Evolutionary conservation across 306 rosid genomes (phyloP), one percentile per base, ranked within the genome.

Genomic region (Rosa lucieae): DNA sequence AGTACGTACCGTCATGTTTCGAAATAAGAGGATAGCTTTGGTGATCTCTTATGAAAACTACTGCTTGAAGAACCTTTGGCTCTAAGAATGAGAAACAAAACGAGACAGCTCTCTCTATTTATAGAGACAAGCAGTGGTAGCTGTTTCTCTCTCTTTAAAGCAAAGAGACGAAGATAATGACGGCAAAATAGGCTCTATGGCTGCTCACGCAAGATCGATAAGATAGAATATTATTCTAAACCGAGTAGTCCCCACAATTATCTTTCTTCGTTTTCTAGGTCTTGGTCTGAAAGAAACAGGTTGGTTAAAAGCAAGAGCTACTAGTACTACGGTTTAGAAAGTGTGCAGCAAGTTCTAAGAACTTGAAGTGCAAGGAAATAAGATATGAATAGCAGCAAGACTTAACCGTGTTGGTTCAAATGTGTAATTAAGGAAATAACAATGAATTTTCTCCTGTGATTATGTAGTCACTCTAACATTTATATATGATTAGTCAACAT

Each of bases 311-410:
- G 62, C 76, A 84, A 59, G 77, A 78, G 48, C 39, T 9, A 26
- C 40, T 43, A 10, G 42, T 32, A 39, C 26, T 37, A 32, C 62
- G 26, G 44, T 66, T 21, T 6, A 66, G 75, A 82, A 78, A 83
- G 48, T 87, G 87, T 84, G 67, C 18, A 13, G 86, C 79, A 85
- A 84, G 14, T 84, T 79, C 85, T 61, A 13, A 55, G 89, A 82
- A 85, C 62, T 84, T 82, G 53, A 21, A 55, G 15, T 49, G 70
- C 56, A 56, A 5, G 26, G 23, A 53, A 73, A n/a, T 37, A 53
- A 37, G 11, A 73, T 52, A 74, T 74, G 66, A 56, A 23, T 23
- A n/a, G 35, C 10, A 7, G 32, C 43, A 15, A 75, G 79, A 75
- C 46, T 61, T 15, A 23, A 62, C 59, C 78, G 58, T 44, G 70